Evolutionary conservation across 2,329 filamentous ascomycete genomes (phyloP).

Genomic region (Microsporum canis): DNA sequence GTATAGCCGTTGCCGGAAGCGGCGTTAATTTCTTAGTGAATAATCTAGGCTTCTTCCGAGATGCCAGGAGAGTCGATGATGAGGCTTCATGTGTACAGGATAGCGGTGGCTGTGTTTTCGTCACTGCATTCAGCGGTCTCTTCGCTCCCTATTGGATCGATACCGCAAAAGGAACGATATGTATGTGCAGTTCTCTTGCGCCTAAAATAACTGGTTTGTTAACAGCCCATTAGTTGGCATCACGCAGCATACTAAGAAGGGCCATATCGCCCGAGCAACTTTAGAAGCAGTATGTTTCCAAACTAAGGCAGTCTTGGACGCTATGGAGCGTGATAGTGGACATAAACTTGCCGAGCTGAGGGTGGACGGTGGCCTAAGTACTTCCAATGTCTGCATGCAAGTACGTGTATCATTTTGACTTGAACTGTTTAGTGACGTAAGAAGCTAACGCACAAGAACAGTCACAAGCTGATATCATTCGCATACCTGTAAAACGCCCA

Average conservation of each 20-base stretch:
- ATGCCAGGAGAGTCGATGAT: slow-evolving; percentile 52
- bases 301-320: slow-evolving; percentile 80
- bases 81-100: slow-evolving; percentile 55
- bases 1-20: slow-evolving; percentile 69
- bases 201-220: neutral
- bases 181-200: slow-evolving; percentile 5
- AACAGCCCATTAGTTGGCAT: slow-evolving; percentile 50
- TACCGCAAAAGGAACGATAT: slow-evolving; percentile 73
- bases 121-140: slow-evolving; percentile 81
- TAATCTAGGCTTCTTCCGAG: slow-evolving; percentile 52
- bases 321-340: slow-evolving; percentile 78
- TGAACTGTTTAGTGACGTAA: neutral
- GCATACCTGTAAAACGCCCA: slow-evolving; percentile 72
- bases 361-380: slow-evolving; percentile 83
- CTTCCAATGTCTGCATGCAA: slow-evolving; percentile 81
- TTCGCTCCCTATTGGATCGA: slow-evolving; percentile 95
- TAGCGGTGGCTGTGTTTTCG: slow-evolving; percentile 74
- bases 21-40: slow-evolving; percentile 66
- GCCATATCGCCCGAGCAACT: slow-evolving; percentile 79
- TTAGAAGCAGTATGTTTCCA: slow-evolving; percentile 88
- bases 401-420: slow-evolving; percentile 26
- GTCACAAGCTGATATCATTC: slow-evolving; percentile 76
- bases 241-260: slow-evolving; percentile 71
- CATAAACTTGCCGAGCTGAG: slow-evolving; percentile 63
- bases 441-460: slow-evolving; percentile 24